These are phyloP conservation scores for Erodium trifolium DNA, from an alignment of 441 rosid species.

Conservation along the genomic window DNA sequence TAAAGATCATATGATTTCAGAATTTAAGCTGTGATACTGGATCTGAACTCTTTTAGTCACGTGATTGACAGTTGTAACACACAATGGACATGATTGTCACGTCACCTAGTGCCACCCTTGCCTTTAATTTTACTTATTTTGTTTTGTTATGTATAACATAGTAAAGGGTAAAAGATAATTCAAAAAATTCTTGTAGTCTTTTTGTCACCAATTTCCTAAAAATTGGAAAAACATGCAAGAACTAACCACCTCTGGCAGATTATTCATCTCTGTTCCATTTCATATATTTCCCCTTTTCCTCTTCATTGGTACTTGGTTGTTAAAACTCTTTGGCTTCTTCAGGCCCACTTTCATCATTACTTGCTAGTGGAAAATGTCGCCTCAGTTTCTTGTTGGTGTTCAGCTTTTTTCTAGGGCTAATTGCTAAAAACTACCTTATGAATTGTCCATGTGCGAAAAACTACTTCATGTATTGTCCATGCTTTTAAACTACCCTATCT, in stretches of 20 bases:
- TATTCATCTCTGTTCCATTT: neutral
- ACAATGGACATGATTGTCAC: neutral
- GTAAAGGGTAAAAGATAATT: neutral
- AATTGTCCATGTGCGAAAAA: no score
- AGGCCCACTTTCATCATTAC: no score
- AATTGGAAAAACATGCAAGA: constrained; percentile 2
- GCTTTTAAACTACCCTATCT: no score
- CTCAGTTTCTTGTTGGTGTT: no score
- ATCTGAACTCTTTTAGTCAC: constrained; percentile 5
- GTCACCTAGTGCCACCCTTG: neutral
- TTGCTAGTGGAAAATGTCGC: no score
- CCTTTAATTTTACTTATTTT: neutral
- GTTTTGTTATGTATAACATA: neutral
- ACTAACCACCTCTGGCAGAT: neutral
- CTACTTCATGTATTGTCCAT: no score
- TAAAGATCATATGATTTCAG: neutral
- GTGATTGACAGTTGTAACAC: neutral
- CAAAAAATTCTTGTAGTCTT: neutral
- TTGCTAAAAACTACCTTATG: no score
- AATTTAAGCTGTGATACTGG: neutral
- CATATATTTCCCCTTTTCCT: neutral
- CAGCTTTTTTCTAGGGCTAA: no score
- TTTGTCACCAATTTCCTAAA: neutral
- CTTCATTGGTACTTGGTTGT: neutral
- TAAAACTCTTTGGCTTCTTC: neutral